These are phyloP conservation scores for Kluyveromyces starmeri DNA, from an alignment of 805 yeast genomes.

Conservation along the genomic window DNA sequence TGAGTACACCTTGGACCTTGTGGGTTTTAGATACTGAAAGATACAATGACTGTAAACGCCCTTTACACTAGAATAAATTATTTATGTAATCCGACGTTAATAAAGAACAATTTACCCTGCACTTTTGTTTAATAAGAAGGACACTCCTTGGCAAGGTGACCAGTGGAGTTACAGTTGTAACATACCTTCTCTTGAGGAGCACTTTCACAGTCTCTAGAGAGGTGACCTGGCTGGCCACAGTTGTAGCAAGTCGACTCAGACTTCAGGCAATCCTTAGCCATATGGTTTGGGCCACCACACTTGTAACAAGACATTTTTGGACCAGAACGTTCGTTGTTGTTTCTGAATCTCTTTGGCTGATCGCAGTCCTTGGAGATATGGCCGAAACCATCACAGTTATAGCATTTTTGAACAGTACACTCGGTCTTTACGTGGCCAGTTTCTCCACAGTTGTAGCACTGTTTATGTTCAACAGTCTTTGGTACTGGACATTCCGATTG, in stretches of 20 bases:
- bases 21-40: too few relatives aligned
- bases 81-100: too few relatives aligned
- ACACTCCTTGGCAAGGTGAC: slow-evolving; percentile 85
- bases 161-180: slow-evolving; percentile 46
- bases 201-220: slow-evolving; percentile 70
- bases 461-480: slow-evolving; percentile 74
- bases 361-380: slow-evolving; percentile 76
- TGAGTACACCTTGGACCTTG: too few relatives aligned
- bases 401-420: slow-evolving; percentile 71
- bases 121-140: slow-evolving; percentile 18
- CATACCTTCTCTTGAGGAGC: slow-evolving; percentile 43
- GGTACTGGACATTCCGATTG: slow-evolving; percentile 84
- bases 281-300: slow-evolving; percentile 90
- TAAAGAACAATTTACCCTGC: too few relatives aligned
- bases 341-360: slow-evolving; percentile 33
- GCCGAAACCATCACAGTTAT: slow-evolving; percentile 68
- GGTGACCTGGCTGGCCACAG: slow-evolving; percentile 86
- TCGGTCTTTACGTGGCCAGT: slow-evolving; percentile 84
- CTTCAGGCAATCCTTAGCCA: slow-evolving; percentile 83
- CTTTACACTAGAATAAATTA: too few relatives aligned
- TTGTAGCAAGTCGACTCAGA: slow-evolving; percentile 78
- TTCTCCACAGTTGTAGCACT: slow-evolving; percentile 90
- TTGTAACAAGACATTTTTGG: slow-evolving; percentile 57
- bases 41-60: too few relatives aligned
- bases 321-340: slow-evolving; percentile 17